Base-by-base conservation (phyloP, 1,284 basidiomycete species). In the Tilletia indica region DNA sequence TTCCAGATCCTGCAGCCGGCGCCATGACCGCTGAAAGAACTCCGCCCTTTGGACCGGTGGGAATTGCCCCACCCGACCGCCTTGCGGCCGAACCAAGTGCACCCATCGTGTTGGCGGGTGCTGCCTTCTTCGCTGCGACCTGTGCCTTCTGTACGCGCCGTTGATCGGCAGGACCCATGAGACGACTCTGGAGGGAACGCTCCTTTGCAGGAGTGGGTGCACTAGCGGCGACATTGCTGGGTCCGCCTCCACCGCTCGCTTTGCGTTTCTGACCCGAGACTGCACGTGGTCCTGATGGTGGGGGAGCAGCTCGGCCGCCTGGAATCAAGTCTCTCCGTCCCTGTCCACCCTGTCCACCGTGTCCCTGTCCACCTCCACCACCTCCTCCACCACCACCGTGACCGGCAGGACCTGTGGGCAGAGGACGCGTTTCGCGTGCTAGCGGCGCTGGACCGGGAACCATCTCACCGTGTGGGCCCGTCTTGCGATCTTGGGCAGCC, bases 401-500 rank as follows among this genome's bases (percentile, higher is more conserved):
- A 0, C 42, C 42, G 1, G 42, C 42, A 14, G 42, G 42, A 45
- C 42, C 61, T 3, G 61, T 38, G 34, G 61, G 61, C 61, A 64
- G 39, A 14, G 34, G 34, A 11, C 61, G 61, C 12, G 21, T 39
- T 6, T 64, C 61, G 34, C 61, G 61, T 21, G 61, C 31, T 8
- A 64, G 38, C 12, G 61, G 61, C 5, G 61, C 61, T 3, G 61
- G 34, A 34, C 61, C 61, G 16, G 61, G 61, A 3, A 64, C 36
- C 16, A 64, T 39, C 38, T 64, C 61, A 16, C 61, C 61, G 61
- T 39, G 38, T 12, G 61, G 61, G 36, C 61, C 61, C 58, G 58
- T 34, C 61, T 64, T 64, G 61, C 61, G 61, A 48, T 67, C 66
- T 48, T 68, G 45, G n/a, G 66, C 66, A 16, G 66, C 66, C 49